A percentile compares a stretch with the other conserved stretches of the same genome.
Conservation (phyloP, 2,329 filamentous ascomycete genomes). For the Periconia macrospinosa region DNA sequence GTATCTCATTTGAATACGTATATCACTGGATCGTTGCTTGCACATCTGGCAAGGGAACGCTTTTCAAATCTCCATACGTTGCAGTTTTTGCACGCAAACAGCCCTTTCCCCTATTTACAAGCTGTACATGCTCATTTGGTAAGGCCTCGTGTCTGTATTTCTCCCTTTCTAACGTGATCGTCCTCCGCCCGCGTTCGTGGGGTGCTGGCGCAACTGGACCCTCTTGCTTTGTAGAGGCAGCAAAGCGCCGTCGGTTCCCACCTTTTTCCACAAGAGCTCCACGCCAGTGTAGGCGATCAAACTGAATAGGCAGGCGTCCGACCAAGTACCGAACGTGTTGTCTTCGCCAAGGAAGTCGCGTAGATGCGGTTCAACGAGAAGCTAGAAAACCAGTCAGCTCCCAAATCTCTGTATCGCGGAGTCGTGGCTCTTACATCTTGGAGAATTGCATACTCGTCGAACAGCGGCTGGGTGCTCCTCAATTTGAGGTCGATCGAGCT, state of each 20-base stretch:
- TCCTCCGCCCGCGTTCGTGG: background rate
- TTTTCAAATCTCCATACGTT: background rate
- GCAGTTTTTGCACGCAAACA: background rate
- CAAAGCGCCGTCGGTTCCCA: background rate
- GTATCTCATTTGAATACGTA: background rate
- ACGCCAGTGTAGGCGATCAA: background rate
- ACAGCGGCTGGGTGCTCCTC: constrained; percentile 1
- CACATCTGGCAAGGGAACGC: background rate
- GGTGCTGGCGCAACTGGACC: background rate
- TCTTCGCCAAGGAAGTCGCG: background rate
- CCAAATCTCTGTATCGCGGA: background rate
- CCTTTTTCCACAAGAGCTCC: background rate
- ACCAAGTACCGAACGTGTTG: constrained; percentile 3
- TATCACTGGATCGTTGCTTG: background rate
- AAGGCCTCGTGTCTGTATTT: background rate
- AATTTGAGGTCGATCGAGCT: background rate
- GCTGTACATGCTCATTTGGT: too few relatives aligned
- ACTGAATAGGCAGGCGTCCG: background rate
- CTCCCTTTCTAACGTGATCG: too few relatives aligned
- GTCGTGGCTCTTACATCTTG: background rate
- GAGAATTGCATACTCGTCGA: constrained; percentile 2
- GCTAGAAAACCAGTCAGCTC: background rate
- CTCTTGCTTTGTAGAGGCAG: background rate
- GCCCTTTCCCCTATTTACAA: background rate
- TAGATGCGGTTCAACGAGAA: background rate